These are phyloP conservation scores for Pythium guiyangense DNA, from an alignment of 352 stramenopile genomes.

Conservation along the genomic window DNA sequence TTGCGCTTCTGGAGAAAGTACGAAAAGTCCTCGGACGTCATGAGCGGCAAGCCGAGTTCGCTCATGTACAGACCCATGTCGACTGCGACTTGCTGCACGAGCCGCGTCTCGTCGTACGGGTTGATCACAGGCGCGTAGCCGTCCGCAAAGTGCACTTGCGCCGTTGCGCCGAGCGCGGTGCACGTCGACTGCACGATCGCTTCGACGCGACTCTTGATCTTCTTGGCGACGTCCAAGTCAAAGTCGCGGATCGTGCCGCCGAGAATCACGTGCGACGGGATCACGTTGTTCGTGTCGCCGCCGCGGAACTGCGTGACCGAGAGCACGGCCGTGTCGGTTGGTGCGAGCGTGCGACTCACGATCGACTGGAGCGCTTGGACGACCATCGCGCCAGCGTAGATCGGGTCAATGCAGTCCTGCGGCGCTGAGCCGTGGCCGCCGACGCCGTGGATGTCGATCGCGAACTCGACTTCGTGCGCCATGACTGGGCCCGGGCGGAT, in stretches of 20 bases:
- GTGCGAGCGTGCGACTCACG: constrained; percentile 86
- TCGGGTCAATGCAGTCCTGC: constrained; percentile 90
- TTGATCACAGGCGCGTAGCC: constrained; percentile 81
- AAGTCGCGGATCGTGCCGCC: constrained; percentile 93
- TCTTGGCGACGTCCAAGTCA: constrained; percentile 76
- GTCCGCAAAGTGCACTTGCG: constrained; percentile 56
- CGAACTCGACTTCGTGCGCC: constrained; percentile 91
- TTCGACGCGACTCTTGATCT: constrained; percentile 84
- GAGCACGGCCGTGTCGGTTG: constrained; percentile 90
- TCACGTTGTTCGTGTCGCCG: constrained; percentile 95
- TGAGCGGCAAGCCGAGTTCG: constrained; percentile 79
- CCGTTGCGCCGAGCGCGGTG: constrained; percentile 66
- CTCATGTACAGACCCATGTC: constrained; percentile 74
- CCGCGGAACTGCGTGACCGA: constrained; percentile 89
- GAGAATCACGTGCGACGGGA: constrained; percentile 81
- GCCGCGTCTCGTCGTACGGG: constrained; percentile 66
- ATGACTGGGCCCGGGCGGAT: constrained; percentile 88
- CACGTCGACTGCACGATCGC: constrained; percentile 86
- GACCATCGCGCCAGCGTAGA: constrained; percentile 86
- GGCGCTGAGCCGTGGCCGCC: constrained; percentile 94
- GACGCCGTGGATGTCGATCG: constrained; percentile 87
- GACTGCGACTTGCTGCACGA: constrained; percentile 71
- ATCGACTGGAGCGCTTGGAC: constrained; percentile 92
- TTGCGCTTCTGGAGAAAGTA: constrained; percentile 85
- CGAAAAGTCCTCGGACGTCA: constrained; percentile 94